Evolutionary conservation across 306 rosid species (phyloP).

Genomic region (Cucumis hystrix): DNA sequence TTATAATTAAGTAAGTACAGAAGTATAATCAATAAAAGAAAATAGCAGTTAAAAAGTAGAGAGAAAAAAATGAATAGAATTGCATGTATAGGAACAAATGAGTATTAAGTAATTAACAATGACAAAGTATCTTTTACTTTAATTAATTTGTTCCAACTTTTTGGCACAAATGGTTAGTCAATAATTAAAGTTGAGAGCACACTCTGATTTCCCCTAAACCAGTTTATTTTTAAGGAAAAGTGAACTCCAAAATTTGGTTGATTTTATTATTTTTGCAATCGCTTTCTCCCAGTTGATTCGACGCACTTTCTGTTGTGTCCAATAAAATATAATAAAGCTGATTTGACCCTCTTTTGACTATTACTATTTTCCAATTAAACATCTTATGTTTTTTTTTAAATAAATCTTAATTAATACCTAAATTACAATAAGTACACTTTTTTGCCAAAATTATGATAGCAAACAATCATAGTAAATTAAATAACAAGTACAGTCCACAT

Average conservation of each 20-base stretch:
- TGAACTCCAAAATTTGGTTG: background rate
- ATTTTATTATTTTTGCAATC: background rate
- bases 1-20: background rate
- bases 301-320: background rate
- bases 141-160: background rate
- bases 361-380: background rate
- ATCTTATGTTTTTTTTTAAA: too few relatives aligned
- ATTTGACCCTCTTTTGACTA: background rate
- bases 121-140: background rate
- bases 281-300: background rate
- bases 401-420: too few relatives aligned
- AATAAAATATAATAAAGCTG: background rate
- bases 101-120: background rate
- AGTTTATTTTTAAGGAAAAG: background rate
- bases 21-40: background rate
- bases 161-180: background rate
- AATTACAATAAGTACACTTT: too few relatives aligned
- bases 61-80: background rate
- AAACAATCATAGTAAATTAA: too few relatives aligned
- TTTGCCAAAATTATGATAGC: too few relatives aligned
- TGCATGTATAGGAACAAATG: background rate
- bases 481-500: too few relatives aligned
- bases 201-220: background rate
- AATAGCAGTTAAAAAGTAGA: background rate
- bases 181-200: conserved; percentile 1